phyloP scores from a whole-genome alignment of 1,284 basidiomycete genomes.

The Microbotryum intermedium region DNA sequence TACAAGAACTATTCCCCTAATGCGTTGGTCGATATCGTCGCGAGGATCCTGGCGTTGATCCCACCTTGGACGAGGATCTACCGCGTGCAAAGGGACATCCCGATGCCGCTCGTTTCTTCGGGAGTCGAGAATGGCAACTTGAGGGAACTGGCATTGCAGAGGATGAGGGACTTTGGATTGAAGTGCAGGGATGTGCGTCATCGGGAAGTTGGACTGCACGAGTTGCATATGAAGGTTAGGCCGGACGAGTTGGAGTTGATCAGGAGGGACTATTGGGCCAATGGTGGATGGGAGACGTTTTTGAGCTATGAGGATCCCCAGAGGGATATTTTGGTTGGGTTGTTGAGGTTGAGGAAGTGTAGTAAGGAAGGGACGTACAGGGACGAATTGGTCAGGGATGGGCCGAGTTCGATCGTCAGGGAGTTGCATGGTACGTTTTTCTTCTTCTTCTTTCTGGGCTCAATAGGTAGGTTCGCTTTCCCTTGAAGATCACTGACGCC shows the following conservation, averaged over 20 bases:
- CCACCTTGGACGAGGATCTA: constrained; percentile 99
- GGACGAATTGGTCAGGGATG: constrained; percentile 73
- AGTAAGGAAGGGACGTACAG: constrained; percentile 85
- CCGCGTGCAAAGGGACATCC: constrained; percentile 95
- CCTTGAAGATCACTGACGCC: not conserved
- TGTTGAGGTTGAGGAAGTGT: constrained; percentile 87
- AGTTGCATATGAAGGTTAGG: constrained; percentile 90
- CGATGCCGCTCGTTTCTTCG: constrained; percentile 84
- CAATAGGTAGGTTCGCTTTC: not conserved
- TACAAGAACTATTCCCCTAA: constrained; percentile 99
- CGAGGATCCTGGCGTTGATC: constrained; percentile 88
- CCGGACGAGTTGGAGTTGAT: constrained; percentile 96
- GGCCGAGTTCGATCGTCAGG: constrained; percentile 85
- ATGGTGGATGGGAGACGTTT: constrained; percentile 97
- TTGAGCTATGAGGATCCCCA: constrained; percentile 97
- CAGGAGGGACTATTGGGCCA: constrained; percentile 90
- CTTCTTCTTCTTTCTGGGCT: not conserved
- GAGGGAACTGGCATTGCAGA: constrained; percentile 86
- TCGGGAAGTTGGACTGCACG: constrained; percentile 96
- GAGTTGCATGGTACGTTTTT: constrained; percentile 51
- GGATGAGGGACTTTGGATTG: constrained; percentile 98
- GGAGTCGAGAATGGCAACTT: constrained; percentile 99
- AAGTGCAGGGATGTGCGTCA: constrained; percentile 96
- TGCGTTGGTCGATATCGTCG: constrained; percentile 93
- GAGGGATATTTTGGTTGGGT: constrained; percentile 88